Evolutionary conservation across 2,329 filamentous ascomycete genomes (phyloP), one percentile per base, ranked within the genome.

Genomic region (Colletotrichum sp.): DNA sequence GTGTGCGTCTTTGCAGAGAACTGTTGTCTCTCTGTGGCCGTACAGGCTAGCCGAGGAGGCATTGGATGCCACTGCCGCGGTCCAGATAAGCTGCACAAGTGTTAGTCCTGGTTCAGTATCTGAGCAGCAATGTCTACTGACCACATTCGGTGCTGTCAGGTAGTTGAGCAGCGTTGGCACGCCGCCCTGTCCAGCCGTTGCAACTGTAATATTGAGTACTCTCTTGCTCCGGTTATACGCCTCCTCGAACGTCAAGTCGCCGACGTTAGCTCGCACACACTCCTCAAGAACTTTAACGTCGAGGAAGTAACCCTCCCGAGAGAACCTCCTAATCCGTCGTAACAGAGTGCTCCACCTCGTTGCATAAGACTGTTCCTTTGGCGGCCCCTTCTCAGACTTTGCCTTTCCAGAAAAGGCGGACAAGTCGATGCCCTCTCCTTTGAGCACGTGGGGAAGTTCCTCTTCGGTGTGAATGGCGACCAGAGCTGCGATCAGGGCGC

Each of bases 191-290:
- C 92, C 92, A 26, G 92, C 92, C 2, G 94, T 95, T 0, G 94
- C 94, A 26, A 98, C 93, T 0, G 96, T 98, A 78, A 99, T 98
- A 82, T 98, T 98, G 79, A 99, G 87, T 5, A 98, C 93, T 67
- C 95, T 90, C 82, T 97, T 97, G 52, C 95, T 98, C 77, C 92
- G 92, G 67, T 93, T 91, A 81, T 96, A 98, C 1, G 96, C 96
- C 85, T 98, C 96, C 83, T 98, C 95, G 81, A 99, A 99, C 0
- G 96, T 98, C 77, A 98, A 83, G 80, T 98, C 94, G 12, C 96
- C 96, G 16, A 98, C 93, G 79, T 98, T 98, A 16, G 93, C 92
- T 73, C 94, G 91, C 16, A 98, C 94, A 79, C 95, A 96, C 74
- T 96, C 92, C 82, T 98, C 95, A 61, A 99, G 86, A 12, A 98